Evolutionary conservation across 2,329 filamentous ascomycete genomes (phyloP).

Genomic region (Cyphellophora attinorum): DNA sequence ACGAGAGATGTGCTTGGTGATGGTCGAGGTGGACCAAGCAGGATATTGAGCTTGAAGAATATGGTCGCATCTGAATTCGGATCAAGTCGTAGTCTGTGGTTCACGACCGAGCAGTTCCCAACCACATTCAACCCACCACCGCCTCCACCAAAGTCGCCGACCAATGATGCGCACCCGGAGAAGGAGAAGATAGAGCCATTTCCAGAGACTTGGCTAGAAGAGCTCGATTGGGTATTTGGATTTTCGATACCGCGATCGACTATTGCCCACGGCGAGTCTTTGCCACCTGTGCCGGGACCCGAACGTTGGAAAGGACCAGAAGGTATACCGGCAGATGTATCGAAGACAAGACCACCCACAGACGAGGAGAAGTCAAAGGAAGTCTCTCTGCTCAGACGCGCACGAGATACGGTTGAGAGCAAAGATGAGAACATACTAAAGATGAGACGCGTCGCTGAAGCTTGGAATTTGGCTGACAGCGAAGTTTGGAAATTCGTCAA

Average conservation of each 20-base stretch:
- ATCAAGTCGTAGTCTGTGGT: slow-evolving; percentile 62
- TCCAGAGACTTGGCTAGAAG: slow-evolving; percentile 42
- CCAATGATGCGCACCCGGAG: slow-evolving; percentile 15
- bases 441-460: slow-evolving; percentile 36
- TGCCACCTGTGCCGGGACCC: slow-evolving; percentile 49
- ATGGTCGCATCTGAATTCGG: slow-evolving; percentile 62
- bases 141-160: slow-evolving; percentile 20
- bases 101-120: slow-evolving; percentile 58
- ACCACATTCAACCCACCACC: slow-evolving; percentile 19
- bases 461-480: slow-evolving; percentile 53
- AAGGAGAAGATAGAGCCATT: slow-evolving; percentile 25
- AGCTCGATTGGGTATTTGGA: slow-evolving; percentile 83
- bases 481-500: slow-evolving; percentile 57
- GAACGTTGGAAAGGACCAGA: slow-evolving; percentile 39
- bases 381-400: slow-evolving; percentile 40
- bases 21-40: slow-evolving; percentile 52
- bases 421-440: slow-evolving; percentile 26
- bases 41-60: slow-evolving; percentile 70
- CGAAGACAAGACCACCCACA: slow-evolving; percentile 27
- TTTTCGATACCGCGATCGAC: slow-evolving; percentile 59
- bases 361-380: slow-evolving; percentile 30
- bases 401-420: slow-evolving; percentile 35
- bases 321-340: slow-evolving; percentile 27
- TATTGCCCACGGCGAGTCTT: slow-evolving; percentile 44
- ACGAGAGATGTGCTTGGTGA: slow-evolving; percentile 61